phyloP scores from a whole-genome alignment of 2,329 filamentous ascomycete species.

The Neonectria faginata region DNA sequence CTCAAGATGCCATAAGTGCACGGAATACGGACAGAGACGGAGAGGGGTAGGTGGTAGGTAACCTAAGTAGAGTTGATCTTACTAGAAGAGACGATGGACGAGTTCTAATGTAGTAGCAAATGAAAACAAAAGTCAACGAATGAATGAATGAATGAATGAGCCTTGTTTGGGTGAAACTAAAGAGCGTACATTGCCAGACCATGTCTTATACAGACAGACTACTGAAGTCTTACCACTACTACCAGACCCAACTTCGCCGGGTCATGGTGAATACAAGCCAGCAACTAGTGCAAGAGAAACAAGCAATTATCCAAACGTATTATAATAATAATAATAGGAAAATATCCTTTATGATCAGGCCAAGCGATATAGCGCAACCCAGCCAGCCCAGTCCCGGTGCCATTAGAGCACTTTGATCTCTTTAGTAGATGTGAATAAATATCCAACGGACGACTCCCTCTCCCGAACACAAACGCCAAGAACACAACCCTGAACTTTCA shows the following conservation, averaged over 20 bases:
- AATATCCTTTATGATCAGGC: conserved; percentile 21
- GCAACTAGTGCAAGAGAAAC: background rate
- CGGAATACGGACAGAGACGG: background rate
- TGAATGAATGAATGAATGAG: background rate
- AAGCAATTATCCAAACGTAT: conserved; percentile 16
- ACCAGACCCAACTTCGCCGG: conserved; percentile 6
- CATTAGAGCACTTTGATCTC: conserved; percentile 39
- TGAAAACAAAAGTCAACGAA: background rate
- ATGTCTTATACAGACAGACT: background rate
- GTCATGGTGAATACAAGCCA: conserved; percentile 12
- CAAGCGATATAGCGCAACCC: conserved; percentile 21
- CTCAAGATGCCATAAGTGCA: background rate
- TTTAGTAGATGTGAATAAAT: conserved; percentile 38
- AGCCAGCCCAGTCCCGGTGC: conserved; percentile 30
- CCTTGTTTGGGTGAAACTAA: background rate
- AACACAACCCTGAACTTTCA: conserved; percentile 34
- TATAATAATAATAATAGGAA: conserved; percentile 24
- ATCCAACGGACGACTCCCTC: conserved; percentile 42
- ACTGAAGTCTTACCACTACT: conserved; percentile 12
- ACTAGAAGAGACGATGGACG: conserved; percentile 23
- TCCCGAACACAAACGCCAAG: conserved; percentile 42
- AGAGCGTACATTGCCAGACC: conserved; percentile 10
- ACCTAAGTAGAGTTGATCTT: conserved; percentile 11
- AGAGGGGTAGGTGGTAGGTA: background rate
- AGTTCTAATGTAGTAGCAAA: background rate